Percentiles rank a stretch among this genome's conserved stretches.
phyloP scores from a whole-genome alignment of 2,329 filamentous ascomycete species.

The Cytospora leucostoma region DNA sequence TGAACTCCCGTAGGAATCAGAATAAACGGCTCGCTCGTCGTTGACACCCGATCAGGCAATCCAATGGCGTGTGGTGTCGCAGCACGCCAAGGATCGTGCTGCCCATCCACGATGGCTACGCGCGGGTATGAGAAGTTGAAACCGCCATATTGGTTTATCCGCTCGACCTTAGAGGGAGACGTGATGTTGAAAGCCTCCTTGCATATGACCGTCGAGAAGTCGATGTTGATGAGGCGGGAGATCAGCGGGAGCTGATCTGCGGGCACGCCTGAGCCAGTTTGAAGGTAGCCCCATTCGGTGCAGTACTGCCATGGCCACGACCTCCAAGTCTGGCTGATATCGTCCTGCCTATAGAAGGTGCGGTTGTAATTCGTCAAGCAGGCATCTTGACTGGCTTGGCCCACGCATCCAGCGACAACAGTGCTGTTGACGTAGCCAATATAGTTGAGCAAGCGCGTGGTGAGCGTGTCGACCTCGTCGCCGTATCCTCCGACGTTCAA shows the following conservation, averaged over 20 bases:
- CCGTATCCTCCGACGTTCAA: conserved; percentile 46
- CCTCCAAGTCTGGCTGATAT: conserved; percentile 44
- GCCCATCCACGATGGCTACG: conserved; percentile 75
- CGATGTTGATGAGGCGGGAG: conserved; percentile 67
- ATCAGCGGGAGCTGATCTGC: conserved; percentile 65
- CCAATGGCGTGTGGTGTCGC: conserved; percentile 71
- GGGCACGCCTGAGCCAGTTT: conserved; percentile 71
- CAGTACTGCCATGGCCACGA: conserved; percentile 58
- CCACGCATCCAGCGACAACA: conserved; percentile 31
- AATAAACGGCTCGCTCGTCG: conserved; percentile 68
- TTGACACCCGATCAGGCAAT: conserved; percentile 58
- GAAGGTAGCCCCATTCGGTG: conserved; percentile 74
- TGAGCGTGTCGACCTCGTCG: conserved; percentile 41
- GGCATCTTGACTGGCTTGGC: conserved; percentile 36
- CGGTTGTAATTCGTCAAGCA: conserved; percentile 42
- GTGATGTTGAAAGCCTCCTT: conserved; percentile 70
- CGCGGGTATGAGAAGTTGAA: conserved; percentile 72
- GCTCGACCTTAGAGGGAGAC: conserved; percentile 59
- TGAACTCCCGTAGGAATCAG: conserved; percentile 75
- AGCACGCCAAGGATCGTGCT: conserved; percentile 77
- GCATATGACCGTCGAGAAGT: conserved; percentile 65
- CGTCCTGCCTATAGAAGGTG: conserved; percentile 39
- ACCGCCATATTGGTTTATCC: conserved; percentile 76
- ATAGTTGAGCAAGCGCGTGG: conserved; percentile 52
- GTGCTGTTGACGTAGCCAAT: conserved; percentile 46